Conservation (phyloP, 1,284 basidiomycete genomes). For the Volvariella surrecta region DNA sequence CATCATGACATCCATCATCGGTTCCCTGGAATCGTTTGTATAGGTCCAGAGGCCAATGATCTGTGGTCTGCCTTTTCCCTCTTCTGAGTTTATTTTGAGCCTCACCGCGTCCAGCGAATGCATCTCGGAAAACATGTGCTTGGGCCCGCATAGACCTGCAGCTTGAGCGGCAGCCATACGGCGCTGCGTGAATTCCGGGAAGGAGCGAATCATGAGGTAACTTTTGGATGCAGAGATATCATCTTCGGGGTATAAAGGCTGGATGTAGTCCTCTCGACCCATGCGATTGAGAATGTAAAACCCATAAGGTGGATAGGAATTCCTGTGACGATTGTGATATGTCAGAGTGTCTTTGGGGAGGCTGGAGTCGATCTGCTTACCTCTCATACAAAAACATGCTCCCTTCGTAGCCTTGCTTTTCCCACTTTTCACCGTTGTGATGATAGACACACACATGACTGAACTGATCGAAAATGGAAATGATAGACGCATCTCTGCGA, state of each 20-base stretch:
- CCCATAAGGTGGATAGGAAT: slow-evolving; percentile 73
- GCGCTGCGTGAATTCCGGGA: slow-evolving; percentile 55
- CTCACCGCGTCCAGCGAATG: slow-evolving; percentile 27
- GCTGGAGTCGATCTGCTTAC: slow-evolving; percentile 31
- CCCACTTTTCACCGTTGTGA: slow-evolving; percentile 64
- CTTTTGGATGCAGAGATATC: slow-evolving; percentile 55
- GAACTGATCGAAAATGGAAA: slow-evolving; percentile 77
- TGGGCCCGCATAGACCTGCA: slow-evolving; percentile 20
- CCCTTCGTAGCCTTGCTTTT: slow-evolving; percentile 81
- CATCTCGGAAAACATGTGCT: slow-evolving; percentile 38
- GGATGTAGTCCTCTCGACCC: slow-evolving; percentile 78
- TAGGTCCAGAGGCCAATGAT: slow-evolving; percentile 80
- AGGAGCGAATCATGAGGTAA: slow-evolving; percentile 73
- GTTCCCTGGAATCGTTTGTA: slow-evolving; percentile 61
- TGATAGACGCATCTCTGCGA: slow-evolving; percentile 73
- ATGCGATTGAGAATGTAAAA: slow-evolving; percentile 84
- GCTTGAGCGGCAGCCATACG: slow-evolving; percentile 33
- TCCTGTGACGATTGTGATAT: slow-evolving; percentile 27
- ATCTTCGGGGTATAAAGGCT: slow-evolving; percentile 73
- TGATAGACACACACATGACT: slow-evolving; percentile 78
- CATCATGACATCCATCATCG: slow-evolving; percentile 59
- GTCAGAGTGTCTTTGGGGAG: too few species aligned
- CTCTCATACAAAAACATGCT: slow-evolving; percentile 86
- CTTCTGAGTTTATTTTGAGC: slow-evolving; percentile 29
- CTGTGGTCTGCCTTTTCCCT: slow-evolving; percentile 45